Evolutionary conservation across 2,329 filamentous ascomycete genomes (phyloP), one percentile per base, ranked within the genome.

Genomic region (Cladobotryum mycophilum): DNA sequence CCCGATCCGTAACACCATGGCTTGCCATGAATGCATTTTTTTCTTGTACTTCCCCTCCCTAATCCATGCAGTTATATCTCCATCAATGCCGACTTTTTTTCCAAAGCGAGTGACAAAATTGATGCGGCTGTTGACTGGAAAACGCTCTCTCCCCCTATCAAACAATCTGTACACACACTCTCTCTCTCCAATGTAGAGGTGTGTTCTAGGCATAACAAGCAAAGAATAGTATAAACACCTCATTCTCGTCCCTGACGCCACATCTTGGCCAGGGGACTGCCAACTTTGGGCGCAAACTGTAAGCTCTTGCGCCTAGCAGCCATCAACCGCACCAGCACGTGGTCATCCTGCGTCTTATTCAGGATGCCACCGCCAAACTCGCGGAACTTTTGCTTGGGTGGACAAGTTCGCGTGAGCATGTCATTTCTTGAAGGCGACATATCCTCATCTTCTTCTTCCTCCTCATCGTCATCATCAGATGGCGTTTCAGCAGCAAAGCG

Each of bases 261-360:
- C 22, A 75, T 70, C 60, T 74, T 80, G 22, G 81, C 77, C 58
- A 91, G 69, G 2, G 87, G 88, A 65, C 87, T 91, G 15, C 79
- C 84, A 52, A 89, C 71, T 68, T 86, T 86, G 30, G 87, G 88
- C 33, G 85, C 85, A 71, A 84, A 89, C 62, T 88, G 85, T 66
- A 89, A 65, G 62, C 85, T 92, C 78, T 88, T 89, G 54, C 88
- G 76, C 54, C 86, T 76, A 1, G 86, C 86, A 11, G 84, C 82
- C 75, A 88, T 81, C 54, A 91, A 70, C 44, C 82, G 75, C 67
- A 80, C 75, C 54, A 82, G 70, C 49, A 86, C 73, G 17, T 71
- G 72, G 59, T 79, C 72, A 59, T 84, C 77, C 66, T 79, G 79
- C 46, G 78, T 71, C 45, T 66, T 67, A 50, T 66, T 68, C 49